These are phyloP conservation scores for Trichophyton benhamiae DNA, from an alignment of 2,329 filamentous ascomycete species.

Conservation along the genomic window DNA sequence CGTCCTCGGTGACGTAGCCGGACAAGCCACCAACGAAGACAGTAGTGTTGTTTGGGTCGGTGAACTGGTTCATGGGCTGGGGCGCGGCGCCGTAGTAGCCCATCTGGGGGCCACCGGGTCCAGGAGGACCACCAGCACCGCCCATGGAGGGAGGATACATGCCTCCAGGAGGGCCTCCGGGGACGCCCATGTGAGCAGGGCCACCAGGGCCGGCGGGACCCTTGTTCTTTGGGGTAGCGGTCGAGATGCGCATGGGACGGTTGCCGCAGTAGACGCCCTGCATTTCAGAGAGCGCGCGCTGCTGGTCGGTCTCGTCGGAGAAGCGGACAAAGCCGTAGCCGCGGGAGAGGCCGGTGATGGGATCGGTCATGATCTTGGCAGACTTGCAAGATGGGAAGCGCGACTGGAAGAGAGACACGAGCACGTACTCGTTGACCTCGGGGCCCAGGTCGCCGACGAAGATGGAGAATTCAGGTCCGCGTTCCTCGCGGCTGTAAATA, in stretches of 20 bases:
- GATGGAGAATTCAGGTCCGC: slow-evolving; percentile 90
- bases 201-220: slow-evolving; percentile 36
- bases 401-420: slow-evolving; percentile 92
- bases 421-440: slow-evolving; percentile 95
- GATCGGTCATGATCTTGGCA: slow-evolving; percentile 99
- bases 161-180: slow-evolving; percentile 38
- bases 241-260: slow-evolving; percentile 95
- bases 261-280: slow-evolving; percentile 99
- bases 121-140: slow-evolving; percentile 33
- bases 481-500: slow-evolving; percentile 59
- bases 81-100: slow-evolving; percentile 54
- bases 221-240: slow-evolving; percentile 89
- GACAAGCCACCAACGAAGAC: slow-evolving; percentile 96
- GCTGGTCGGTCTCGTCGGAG: slow-evolving; percentile 88
- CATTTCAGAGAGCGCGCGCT: slow-evolving; percentile 93
- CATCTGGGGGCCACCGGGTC: slow-evolving; percentile 28
- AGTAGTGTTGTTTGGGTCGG: slow-evolving; percentile 97
- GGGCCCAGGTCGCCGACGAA: slow-evolving; percentile 96
- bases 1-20: slow-evolving; percentile 96
- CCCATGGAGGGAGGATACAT: slow-evolving; percentile 56
- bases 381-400: slow-evolving; percentile 97
- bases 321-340: slow-evolving; percentile 98
- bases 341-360: slow-evolving; percentile 91
- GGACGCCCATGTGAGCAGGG: slow-evolving; percentile 41
- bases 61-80: slow-evolving; percentile 97